phyloP scores from a whole-genome alignment of 306 rosid genomes.

The Hippophae tibetana region DNA sequence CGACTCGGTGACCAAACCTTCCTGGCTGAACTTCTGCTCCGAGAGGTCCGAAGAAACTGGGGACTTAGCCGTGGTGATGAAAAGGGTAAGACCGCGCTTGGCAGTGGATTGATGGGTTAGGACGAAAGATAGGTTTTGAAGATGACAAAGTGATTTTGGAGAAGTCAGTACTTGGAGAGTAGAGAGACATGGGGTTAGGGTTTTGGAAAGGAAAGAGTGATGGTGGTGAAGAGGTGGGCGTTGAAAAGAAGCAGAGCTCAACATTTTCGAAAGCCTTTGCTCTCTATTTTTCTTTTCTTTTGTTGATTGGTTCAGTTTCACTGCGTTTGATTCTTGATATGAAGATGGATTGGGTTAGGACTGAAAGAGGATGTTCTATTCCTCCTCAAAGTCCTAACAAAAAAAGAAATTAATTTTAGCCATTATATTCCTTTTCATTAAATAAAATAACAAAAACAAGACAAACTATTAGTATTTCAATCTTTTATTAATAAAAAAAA shows the following conservation, averaged over 20 bases:
- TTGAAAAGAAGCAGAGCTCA: slow-evolving; percentile 18
- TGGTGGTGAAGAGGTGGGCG: slow-evolving; percentile 11
- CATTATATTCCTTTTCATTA: no score
- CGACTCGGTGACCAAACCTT: slow-evolving; percentile 39
- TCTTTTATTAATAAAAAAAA: no score
- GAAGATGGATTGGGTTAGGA: background rate
- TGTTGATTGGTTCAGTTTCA: background rate
- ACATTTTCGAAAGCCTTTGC: background rate
- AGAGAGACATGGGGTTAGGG: slow-evolving; percentile 2
- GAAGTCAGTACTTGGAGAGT: background rate
- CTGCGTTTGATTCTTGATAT: background rate
- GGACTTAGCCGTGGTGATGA: slow-evolving; percentile 22
- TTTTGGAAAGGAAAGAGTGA: slow-evolving; percentile 2
- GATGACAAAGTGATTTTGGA: slow-evolving; percentile 1
- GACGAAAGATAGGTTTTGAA: background rate
- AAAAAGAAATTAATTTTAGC: no score
- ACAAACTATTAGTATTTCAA: no score
- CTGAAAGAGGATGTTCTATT: background rate
- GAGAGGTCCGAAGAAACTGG: slow-evolving; percentile 22
- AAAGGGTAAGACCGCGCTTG: slow-evolving; percentile 5
- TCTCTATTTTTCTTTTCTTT: no score
- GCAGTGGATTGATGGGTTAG: slow-evolving; percentile 3
- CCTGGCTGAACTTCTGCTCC: slow-evolving; percentile 40
- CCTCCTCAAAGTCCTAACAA: no score
- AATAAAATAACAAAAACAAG: no score